These are phyloP conservation scores for Mollisiaceae sp. DNA, from an alignment of 2,329 filamentous ascomycete genomes.

Conservation along the genomic window DNA sequence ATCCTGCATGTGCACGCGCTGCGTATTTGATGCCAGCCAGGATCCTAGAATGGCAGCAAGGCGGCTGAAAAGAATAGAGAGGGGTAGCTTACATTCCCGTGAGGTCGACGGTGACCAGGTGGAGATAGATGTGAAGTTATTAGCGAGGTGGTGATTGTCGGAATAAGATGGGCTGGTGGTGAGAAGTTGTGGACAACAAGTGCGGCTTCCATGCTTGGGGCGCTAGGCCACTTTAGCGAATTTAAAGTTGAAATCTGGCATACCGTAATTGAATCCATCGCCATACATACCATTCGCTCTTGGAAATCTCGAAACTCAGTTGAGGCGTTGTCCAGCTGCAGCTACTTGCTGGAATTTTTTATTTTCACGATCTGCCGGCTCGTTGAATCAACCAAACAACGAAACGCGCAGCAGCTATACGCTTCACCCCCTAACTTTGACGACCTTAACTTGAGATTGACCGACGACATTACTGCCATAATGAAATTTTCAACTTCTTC, in stretches of 20 bases:
- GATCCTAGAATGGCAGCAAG: constrained; percentile 15
- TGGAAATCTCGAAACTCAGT: background rate
- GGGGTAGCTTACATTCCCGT: constrained; percentile 36
- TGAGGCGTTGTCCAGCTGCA: constrained; percentile 7
- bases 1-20: constrained; percentile 29
- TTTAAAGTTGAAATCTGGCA: constrained; percentile 8
- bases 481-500: constrained; percentile 43
- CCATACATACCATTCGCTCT: background rate
- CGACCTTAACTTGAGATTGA: constrained; percentile 4
- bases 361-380: constrained; percentile 6
- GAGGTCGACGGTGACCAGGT: constrained; percentile 38
- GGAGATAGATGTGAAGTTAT: constrained; percentile 40
- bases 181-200: constrained; percentile 28
- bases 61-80: constrained; percentile 16
- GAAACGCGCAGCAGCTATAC: constrained; percentile 9
- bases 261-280: background rate
- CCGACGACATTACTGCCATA: constrained; percentile 19
- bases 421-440: constrained; percentile 15
- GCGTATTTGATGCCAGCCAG: constrained; percentile 26
- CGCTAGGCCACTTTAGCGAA: background rate
- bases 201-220: constrained; percentile 10
- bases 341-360: background rate
- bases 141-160: constrained; percentile 40
- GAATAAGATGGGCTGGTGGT: constrained; percentile 28
- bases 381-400: constrained; percentile 11